Evolutionary conservation across 2,329 filamentous ascomycete genomes (phyloP).

Genomic region (Sphaerulina musiva): DNA sequence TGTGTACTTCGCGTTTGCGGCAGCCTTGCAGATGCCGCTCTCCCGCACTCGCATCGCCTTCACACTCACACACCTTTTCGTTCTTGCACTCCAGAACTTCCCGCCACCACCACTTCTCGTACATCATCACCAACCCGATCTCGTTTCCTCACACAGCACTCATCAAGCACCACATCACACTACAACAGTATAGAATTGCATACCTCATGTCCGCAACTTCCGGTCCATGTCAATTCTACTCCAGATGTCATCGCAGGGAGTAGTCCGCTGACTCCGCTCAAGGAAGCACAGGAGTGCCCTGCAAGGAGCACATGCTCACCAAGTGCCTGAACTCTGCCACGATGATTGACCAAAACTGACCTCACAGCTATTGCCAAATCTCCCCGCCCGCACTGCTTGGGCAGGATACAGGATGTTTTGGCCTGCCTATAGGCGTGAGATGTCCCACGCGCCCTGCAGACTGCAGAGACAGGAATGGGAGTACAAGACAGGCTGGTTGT

Average conservation of each 20-base stretch:
- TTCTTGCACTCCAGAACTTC: too few species aligned
- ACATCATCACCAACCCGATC: too few species aligned
- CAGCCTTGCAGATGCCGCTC: neutral
- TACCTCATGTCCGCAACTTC: too few species aligned
- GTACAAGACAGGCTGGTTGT: neutral
- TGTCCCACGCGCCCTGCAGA: neutral
- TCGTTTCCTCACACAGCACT: too few species aligned
- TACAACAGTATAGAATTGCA: too few species aligned
- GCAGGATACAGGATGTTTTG: neutral
- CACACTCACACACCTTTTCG: too few species aligned
- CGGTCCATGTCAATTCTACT: neutral
- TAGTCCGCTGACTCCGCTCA: neutral
- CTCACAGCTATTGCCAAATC: neutral
- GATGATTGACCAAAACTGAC: neutral
- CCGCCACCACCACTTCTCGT: too few species aligned
- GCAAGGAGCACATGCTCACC: neutral
- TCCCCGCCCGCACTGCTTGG: neutral
- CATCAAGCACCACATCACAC: too few species aligned
- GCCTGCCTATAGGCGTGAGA: neutral
- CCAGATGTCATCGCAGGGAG: neutral
- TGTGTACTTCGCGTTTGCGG: neutral
- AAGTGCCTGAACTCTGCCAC: neutral
- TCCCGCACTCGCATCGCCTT: neutral
- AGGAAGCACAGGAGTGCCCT: neutral
- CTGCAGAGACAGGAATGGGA: too few species aligned